phyloP scores from a whole-genome alignment of 2,329 filamentous ascomycete genomes.

The Cladosporium sp. region DNA sequence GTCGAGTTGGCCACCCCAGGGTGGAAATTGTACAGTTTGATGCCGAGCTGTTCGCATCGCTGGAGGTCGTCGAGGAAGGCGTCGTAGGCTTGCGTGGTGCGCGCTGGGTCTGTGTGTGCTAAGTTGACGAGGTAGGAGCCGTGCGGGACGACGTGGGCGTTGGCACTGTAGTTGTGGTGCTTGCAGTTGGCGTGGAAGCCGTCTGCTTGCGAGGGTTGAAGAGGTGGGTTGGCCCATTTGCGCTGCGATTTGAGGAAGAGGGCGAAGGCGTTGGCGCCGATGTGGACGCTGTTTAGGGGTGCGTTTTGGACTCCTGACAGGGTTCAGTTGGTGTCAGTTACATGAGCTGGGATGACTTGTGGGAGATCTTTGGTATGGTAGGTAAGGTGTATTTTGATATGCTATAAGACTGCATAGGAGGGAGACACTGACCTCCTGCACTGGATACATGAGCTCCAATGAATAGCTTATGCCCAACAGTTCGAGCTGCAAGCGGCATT shows the following conservation, averaged over 20 bases:
- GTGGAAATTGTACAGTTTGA: conserved; percentile 96
- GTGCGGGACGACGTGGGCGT: conserved; percentile 77
- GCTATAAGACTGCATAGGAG: conserved; percentile 8
- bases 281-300: conserved; percentile 47
- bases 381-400: background rate
- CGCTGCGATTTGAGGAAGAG: conserved; percentile 95
- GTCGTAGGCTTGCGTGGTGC: conserved; percentile 79
- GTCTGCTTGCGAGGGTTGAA: conserved; percentile 63
- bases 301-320: conserved; percentile 78
- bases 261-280: conserved; percentile 82
- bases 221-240: conserved; percentile 83
- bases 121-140: conserved; percentile 97
- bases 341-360: background rate
- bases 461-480: conserved; percentile 69
- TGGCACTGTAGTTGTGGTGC: conserved; percentile 66
- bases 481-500: conserved; percentile 66
- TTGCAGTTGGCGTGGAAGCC: conserved; percentile 67
- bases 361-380: too few relatives aligned
- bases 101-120: conserved; percentile 73
- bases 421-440: conserved; percentile 66
- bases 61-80: conserved; percentile 84
- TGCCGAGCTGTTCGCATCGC: conserved; percentile 80
- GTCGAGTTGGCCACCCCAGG: conserved; percentile 70
- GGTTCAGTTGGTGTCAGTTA: background rate
- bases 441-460: conserved; percentile 90